Conservation (phyloP, 148 eudicot species). For the Talinum fruticosum region DNA sequence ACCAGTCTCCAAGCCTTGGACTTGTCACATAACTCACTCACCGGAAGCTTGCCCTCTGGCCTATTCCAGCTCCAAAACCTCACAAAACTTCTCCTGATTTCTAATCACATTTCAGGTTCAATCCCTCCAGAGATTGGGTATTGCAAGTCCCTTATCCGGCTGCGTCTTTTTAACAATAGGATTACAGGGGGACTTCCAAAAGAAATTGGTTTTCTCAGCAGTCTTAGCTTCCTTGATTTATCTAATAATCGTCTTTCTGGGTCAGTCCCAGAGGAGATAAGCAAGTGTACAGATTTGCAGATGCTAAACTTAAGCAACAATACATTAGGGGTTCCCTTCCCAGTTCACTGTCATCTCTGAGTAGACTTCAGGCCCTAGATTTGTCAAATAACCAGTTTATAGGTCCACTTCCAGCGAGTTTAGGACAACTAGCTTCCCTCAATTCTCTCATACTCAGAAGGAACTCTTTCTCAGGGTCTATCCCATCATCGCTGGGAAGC, state of each 20-base stretch:
- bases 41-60: slow-evolving; percentile 59
- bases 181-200: slow-evolving; percentile 63
- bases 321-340: slow-evolving; percentile 61
- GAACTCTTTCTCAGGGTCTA: slow-evolving; percentile 59
- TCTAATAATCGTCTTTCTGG: slow-evolving; percentile 60
- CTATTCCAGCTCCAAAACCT: slow-evolving; percentile 66
- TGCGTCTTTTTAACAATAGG: slow-evolving; percentile 60
- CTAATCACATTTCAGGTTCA: slow-evolving; percentile 70
- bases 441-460: slow-evolving; percentile 48
- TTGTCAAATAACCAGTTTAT: slow-evolving; percentile 54
- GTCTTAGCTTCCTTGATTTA: slow-evolving; percentile 67
- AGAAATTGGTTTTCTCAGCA: slow-evolving; percentile 59
- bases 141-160: slow-evolving; percentile 56
- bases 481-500: slow-evolving; percentile 55
- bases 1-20: slow-evolving; percentile 66
- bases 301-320: slow-evolving; percentile 77
- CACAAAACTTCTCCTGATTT: slow-evolving; percentile 67
- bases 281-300: slow-evolving; percentile 58
- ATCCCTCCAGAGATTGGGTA: slow-evolving; percentile 69
- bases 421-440: slow-evolving; percentile 52
- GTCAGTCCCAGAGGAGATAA: slow-evolving; percentile 57
- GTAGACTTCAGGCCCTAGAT: slow-evolving; percentile 65
- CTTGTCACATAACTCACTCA: slow-evolving; percentile 73
- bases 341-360: slow-evolving; percentile 45
- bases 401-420: slow-evolving; percentile 54